phyloP scores from a whole-genome alignment of 2,329 filamentous ascomycete genomes.

The Fusarium proliferatum region DNA sequence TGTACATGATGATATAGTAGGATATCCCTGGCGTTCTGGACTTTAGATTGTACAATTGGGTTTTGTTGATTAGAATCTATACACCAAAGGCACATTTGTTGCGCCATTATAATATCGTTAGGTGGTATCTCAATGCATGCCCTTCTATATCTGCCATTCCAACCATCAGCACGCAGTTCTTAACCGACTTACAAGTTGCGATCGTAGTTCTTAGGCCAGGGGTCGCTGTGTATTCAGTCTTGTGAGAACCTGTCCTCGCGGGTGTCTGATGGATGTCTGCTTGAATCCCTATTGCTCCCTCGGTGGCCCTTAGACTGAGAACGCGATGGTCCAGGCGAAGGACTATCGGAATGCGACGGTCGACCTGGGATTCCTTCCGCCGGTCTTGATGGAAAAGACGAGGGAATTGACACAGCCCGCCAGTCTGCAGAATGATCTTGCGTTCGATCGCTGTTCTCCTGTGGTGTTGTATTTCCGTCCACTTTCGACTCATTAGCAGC shows the following conservation, averaged over 20 bases:
- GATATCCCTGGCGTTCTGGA: slow-evolving; percentile 34
- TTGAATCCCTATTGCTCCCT: background rate
- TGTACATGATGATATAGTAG: slow-evolving; percentile 32
- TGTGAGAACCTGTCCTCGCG: background rate
- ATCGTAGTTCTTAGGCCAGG: background rate
- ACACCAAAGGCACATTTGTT: slow-evolving; percentile 6
- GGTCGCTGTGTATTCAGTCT: background rate
- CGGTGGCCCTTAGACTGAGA: background rate
- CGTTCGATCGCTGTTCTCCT: background rate
- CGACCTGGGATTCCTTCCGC: background rate
- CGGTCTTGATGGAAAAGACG: background rate
- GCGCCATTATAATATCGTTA: slow-evolving; percentile 10
- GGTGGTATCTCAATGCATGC: slow-evolving; percentile 29
- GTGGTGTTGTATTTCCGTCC: background rate
- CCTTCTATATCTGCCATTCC: slow-evolving; percentile 3
- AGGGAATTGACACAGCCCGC: background rate
- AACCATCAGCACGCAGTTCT: background rate
- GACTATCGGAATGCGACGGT: background rate
- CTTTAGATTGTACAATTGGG: slow-evolving; percentile 17
- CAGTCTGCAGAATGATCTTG: background rate
- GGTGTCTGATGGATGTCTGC: background rate
- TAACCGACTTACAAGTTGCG: background rate
- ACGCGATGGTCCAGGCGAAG: background rate
- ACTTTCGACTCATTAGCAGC: slow-evolving; percentile 11
- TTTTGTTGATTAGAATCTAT: slow-evolving; percentile 36